These are phyloP conservation scores for Musa beccarii DNA, from an alignment of 176 grass and related monocot species.

Conservation along the genomic window DNA sequence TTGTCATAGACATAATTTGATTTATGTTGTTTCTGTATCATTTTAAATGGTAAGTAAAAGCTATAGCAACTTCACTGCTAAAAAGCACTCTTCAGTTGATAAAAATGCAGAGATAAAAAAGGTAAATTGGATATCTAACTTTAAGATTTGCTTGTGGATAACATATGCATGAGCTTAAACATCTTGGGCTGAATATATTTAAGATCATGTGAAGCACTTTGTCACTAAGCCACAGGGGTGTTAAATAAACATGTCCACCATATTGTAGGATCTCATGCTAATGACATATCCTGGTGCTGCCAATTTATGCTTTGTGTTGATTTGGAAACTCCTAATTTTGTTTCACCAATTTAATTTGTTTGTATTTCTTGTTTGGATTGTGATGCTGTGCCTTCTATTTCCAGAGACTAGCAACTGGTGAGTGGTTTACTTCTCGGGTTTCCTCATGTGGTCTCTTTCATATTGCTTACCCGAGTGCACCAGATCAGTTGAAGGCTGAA, in stretches of 20 bases:
- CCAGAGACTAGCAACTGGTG: constrained; percentile 69
- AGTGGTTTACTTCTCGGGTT: constrained; percentile 88
- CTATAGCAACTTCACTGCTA: background rate
- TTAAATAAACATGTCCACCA: background rate
- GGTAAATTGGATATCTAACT: background rate
- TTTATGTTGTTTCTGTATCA: background rate
- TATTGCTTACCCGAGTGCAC: constrained; percentile 73
- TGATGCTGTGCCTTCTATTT: constrained; percentile 17
- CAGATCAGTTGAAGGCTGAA: constrained; percentile 66
- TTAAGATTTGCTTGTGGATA: background rate
- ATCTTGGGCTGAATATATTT: background rate
- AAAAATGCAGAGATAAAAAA: background rate
- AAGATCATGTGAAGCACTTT: background rate
- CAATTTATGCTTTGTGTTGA: background rate
- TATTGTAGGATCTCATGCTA: background rate
- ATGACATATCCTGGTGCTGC: background rate
- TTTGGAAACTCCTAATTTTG: background rate
- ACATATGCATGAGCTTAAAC: no score
- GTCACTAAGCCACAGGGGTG: background rate
- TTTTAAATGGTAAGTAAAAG: background rate
- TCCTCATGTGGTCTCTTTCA: constrained; percentile 87
- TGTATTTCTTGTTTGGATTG: constrained; percentile 3
- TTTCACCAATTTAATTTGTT: background rate
- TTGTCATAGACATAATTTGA: no score
- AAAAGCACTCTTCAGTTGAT: background rate